Evolutionary conservation across 2,329 filamentous ascomycete species (phyloP), one percentile per base, ranked within the genome.

Genomic region (Alternaria rosae): DNA sequence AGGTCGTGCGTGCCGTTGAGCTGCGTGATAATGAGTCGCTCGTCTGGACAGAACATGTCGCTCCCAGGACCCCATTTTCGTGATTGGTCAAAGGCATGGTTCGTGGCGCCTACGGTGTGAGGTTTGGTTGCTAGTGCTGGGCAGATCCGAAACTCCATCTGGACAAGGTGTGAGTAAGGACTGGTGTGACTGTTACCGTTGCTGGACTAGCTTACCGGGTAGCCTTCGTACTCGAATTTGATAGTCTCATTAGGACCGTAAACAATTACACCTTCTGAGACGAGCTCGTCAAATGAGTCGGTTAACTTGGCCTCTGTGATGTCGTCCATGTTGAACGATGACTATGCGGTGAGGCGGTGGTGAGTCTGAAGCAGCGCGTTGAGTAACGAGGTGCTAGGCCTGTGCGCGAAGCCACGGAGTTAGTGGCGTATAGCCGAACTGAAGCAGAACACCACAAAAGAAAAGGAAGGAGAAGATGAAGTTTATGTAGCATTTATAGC

Each of bases 1-100:
- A 86, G 74, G 17, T 82, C 70, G 58, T 86, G 84, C 0, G 82
- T 82, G 15, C 43, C 53, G 17, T 80, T 81, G 13, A 85, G 65
- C 13, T 73, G 69, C 0, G 72, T 71, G 12, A 86, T 68, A 15
- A 82, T 79, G 44, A 82, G 79, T n/a, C 80, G 80, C 0, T 77
- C 70, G 47, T 82, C 77, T 45, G 77, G 77, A 57, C 81, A 82
- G 60, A 82, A 82, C 65, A 85, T 81, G 41, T 79, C 76, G 66
- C 73, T 76, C 5, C 76, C 76, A 23, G 75, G 74, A 0, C 77
- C 77, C 69, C 73, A 77, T 65, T 65, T 72, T 21, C 66, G 60
- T 11, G 56, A 62, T 26, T 69, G 58, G 30, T 67, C 45, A 45
- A 71, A 71, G 3, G 62, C 54, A 21, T 67, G 26, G 25, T 67